Percentiles rank a stretch among this genome's conserved stretches.
These are phyloP conservation scores for Neltuma alba DNA, from an alignment of 306 rosid genomes.

Conservation along the genomic window DNA sequence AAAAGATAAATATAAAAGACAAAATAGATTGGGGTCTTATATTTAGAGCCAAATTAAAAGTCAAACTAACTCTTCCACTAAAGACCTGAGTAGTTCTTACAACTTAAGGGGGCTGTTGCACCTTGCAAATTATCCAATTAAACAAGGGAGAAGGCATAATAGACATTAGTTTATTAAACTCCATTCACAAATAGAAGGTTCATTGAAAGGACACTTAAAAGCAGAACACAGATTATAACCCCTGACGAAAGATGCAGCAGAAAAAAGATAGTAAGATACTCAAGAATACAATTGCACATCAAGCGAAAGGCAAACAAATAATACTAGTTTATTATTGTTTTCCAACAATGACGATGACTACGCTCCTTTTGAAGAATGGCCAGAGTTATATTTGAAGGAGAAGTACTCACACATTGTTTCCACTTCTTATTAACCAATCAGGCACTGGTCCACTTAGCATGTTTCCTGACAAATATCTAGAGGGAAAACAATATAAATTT, in stretches of 20 bases:
- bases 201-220: background rate
- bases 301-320: background rate
- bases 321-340: background rate
- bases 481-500: background rate
- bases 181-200: background rate
- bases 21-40: no score
- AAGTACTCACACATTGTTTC: slow-evolving; percentile 35
- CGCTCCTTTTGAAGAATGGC: background rate
- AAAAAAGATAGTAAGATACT: background rate
- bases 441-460: slow-evolving; percentile 47
- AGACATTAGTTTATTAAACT: background rate
- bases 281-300: background rate
- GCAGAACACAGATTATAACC: background rate
- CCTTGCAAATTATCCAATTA: no score
- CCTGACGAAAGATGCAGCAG: background rate
- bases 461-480: slow-evolving; percentile 58
- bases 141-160: no score
- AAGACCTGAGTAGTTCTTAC: no score
- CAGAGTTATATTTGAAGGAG: background rate
- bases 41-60: no score
- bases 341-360: background rate
- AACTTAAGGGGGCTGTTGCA: no score
- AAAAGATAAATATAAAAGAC: no score
- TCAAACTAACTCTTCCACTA: no score
- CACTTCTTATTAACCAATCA: slow-evolving; percentile 33